Conservation (phyloP, 495 filamentous ascomycete genomes). For the Neurospora sp. region DNA sequence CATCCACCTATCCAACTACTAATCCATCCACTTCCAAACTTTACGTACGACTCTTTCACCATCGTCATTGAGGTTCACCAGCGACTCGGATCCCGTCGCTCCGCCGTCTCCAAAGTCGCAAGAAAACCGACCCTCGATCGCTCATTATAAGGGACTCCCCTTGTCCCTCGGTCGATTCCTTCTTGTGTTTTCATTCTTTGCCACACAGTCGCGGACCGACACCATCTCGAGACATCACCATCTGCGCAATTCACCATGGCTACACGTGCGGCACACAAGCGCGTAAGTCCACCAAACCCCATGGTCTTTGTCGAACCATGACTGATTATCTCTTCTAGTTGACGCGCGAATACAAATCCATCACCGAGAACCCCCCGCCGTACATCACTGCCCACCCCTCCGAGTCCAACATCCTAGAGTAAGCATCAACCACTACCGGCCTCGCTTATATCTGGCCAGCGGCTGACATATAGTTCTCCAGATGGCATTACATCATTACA, state of each 20-base stretch:
- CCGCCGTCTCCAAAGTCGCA: neutral
- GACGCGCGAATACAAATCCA: conserved; percentile 86
- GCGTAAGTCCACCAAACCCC: conserved; percentile 45
- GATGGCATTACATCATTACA: conserved; percentile 97
- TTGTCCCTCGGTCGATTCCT: neutral
- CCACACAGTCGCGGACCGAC: neutral
- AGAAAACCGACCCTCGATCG: neutral
- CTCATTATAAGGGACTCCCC: neutral
- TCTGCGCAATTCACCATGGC: conserved; percentile 60
- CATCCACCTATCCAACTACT: neutral
- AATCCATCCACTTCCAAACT: neutral
- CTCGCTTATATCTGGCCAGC: neutral
- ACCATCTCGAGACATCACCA: neutral
- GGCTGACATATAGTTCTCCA: conserved; percentile 21
- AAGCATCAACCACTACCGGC: conserved; percentile 1
- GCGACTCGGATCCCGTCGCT: neutral
- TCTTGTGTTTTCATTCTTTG: conserved; percentile 1
- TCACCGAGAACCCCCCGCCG: conserved; percentile 83
- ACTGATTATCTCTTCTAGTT: conserved; percentile 43
- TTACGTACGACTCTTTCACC: neutral
- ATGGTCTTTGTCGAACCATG: neutral
- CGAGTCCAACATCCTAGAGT: conserved; percentile 92
- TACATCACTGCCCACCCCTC: conserved; percentile 93
- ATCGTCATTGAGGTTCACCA: neutral
- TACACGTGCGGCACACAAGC: conserved; percentile 71